These are phyloP conservation scores for Speleostelium caveatum DNA, from an alignment of 78 protist genomes.

Conservation along the genomic window DNA sequence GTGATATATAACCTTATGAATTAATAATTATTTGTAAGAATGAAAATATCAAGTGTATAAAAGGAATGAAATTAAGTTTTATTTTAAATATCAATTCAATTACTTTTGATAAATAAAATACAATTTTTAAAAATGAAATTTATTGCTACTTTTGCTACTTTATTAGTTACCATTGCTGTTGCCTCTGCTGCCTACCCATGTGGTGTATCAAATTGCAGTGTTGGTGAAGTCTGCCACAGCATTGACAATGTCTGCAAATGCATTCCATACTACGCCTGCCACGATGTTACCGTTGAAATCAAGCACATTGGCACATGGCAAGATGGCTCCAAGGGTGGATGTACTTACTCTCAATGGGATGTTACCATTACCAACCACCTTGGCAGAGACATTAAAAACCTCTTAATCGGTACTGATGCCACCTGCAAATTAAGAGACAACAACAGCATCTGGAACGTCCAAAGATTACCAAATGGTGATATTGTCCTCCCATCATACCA, in stretches of 20 bases:
- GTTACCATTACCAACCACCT: conserved; percentile 4
- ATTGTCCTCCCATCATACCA: background rate
- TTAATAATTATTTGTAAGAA: no score
- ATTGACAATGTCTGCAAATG: background rate
- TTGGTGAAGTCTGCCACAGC: conserved; percentile 1
- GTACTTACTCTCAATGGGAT: conserved; percentile 18
- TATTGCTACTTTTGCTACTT: background rate
- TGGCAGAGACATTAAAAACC: conserved; percentile 11
- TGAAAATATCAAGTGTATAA: no score
- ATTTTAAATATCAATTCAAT: no score
- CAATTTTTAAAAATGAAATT: background rate
- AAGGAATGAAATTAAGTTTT: no score
- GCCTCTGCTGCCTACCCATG: conserved; percentile 7
- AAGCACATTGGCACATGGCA: background rate
- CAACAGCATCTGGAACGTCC: conserved; percentile 30
- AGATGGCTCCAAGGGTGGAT: conserved; percentile 1
- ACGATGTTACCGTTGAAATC: background rate
- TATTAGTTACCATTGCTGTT: background rate
- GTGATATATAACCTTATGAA: no score
- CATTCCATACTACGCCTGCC: background rate
- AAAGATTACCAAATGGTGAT: conserved; percentile 4
- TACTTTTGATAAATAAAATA: no score
- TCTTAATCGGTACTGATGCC: conserved; percentile 24
- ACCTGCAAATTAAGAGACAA: conserved; percentile 17
- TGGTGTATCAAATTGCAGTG: background rate